Evolutionary conservation across 768 basidiomycete genomes (phyloP).

Genomic region (Mycena filopes): DNA sequence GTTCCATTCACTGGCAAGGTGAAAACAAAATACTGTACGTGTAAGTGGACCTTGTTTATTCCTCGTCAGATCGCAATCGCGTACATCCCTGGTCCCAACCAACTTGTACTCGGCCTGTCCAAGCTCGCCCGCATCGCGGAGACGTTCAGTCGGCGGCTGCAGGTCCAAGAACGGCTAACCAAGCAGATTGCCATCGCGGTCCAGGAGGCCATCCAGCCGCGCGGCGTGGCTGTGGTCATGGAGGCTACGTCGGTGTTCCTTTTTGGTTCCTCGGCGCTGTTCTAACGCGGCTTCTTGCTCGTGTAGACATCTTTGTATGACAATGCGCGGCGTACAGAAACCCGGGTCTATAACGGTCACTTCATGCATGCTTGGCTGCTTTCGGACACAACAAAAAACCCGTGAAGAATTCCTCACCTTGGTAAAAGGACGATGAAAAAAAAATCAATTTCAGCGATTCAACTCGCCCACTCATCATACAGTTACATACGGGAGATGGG

Average conservation of each 20-base stretch:
- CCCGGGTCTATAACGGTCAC: constrained; percentile 96
- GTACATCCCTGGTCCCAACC: constrained; percentile 86
- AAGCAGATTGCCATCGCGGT: constrained; percentile 99
- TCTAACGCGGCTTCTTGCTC: constrained; percentile 24
- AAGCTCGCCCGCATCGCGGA: constrained; percentile 98
- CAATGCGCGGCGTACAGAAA: constrained; percentile 99
- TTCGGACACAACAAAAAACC: constrained; percentile 98
- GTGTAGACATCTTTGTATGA: constrained; percentile 95
- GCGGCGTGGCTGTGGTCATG: constrained; percentile 99
- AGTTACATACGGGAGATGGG: constrained; percentile 32
- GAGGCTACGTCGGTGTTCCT: constrained; percentile 85
- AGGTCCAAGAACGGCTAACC: constrained; percentile 97
- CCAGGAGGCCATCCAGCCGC: constrained; percentile 96
- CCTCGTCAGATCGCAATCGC: constrained; percentile 88
- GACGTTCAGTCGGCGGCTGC: constrained; percentile 94
- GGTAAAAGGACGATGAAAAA: constrained; percentile 63
- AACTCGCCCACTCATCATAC: constrained; percentile 38
- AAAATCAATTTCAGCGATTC: constrained; percentile 48
- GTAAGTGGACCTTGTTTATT: constrained; percentile 36
- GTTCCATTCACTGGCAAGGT: constrained; percentile 99
- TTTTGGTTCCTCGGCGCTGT: constrained; percentile 23
- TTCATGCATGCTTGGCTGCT: constrained; percentile 98
- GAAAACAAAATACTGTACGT: constrained; percentile 36
- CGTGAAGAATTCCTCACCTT: constrained; percentile 95
- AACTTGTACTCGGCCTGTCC: constrained; percentile 92